Percentiles rank a stretch among this genome's conserved stretches.
phyloP scores from a whole-genome alignment of 345 rosid species.

The Syzygium aqueum region DNA sequence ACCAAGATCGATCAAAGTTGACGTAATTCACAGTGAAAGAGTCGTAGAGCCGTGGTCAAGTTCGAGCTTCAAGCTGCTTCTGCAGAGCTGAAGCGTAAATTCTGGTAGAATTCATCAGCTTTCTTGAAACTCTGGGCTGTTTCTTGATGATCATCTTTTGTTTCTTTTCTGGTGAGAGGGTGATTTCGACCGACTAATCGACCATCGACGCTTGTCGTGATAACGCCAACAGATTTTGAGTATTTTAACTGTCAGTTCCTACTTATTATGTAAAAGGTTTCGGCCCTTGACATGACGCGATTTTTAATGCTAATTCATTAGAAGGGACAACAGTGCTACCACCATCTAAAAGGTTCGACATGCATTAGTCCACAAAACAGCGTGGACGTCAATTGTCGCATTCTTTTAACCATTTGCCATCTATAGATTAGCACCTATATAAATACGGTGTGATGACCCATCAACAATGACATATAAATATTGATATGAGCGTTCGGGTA shows the following conservation, averaged over 20 bases:
- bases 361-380: background rate
- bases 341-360: background rate
- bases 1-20: background rate
- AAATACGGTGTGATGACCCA: background rate
- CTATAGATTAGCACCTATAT: background rate
- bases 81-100: background rate
- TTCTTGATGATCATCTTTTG: background rate
- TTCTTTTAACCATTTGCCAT: background rate
- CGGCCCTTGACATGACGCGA: rapidly evolving
- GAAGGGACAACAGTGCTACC: background rate
- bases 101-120: background rate
- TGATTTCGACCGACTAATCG: background rate
- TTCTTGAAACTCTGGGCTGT: background rate
- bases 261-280: background rate
- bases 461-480: background rate
- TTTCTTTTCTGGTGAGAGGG: background rate
- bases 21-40: too few species aligned
- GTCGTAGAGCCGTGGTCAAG: background rate
- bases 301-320: too few species aligned
- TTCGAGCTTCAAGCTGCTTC: background rate
- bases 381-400: background rate
- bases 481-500: background rate
- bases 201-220: too few species aligned
- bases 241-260: background rate
- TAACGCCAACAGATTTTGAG: too few species aligned